A percentile compares a stretch with the other conserved stretches of the same genome.
Conservation (phyloP, 495 filamentous ascomycete species). For the Podospora pseudopauciseta region DNA sequence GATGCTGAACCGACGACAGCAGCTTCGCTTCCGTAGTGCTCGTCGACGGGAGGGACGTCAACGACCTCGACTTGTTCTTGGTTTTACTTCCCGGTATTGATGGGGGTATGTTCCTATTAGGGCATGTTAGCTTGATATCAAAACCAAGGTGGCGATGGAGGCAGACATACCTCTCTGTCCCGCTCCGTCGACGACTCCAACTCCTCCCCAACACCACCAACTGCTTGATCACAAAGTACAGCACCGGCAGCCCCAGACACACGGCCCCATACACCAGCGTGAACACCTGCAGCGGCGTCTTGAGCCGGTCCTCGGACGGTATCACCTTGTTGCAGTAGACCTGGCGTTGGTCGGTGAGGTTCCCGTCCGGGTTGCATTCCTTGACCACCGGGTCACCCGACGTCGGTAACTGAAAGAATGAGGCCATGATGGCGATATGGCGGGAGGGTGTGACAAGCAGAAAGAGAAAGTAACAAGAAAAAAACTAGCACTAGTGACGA, state of each 20-base stretch:
- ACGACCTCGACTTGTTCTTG: background rate
- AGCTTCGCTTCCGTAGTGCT: background rate
- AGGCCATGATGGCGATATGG: conserved; percentile 21
- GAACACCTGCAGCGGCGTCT: conserved; percentile 21
- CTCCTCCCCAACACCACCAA: background rate
- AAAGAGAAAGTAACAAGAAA: background rate
- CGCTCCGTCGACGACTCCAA: background rate
- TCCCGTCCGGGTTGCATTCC: conserved; percentile 13
- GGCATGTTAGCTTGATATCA: background rate
- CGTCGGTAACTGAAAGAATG: conserved; percentile 24
- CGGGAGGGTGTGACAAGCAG: background rate
- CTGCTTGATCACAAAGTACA: background rate
- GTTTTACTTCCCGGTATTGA: background rate
- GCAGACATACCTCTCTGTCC: background rate
- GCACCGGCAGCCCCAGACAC: conserved; percentile 18
- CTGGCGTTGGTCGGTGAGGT: conserved; percentile 7
- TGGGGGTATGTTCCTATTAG: background rate
- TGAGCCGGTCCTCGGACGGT: conserved; percentile 14
- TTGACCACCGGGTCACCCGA: conserved; percentile 28
- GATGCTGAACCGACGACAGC: background rate
- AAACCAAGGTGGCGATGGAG: background rate
- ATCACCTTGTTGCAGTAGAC: conserved; percentile 29
- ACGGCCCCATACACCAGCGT: conserved; percentile 17
- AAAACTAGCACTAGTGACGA: background rate
- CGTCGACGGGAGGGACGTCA: background rate